Base-by-base conservation (phyloP, 2,329 filamentous ascomycete genomes). In the Hirsutella thompsonii region DNA sequence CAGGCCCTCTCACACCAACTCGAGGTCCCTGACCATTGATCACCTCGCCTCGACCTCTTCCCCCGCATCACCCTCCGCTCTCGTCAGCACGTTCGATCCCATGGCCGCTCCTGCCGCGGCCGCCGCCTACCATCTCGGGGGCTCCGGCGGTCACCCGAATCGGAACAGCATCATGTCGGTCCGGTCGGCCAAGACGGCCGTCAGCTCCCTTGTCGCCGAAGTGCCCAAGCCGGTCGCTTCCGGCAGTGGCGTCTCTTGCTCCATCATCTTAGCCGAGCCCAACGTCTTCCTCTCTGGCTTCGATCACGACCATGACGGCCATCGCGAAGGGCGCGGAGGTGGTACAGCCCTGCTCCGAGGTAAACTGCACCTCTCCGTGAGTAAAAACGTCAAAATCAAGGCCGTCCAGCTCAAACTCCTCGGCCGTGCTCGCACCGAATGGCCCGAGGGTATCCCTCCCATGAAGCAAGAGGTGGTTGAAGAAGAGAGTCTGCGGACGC, bases 381-480 rank as follows among this genome's bases (percentile, higher is more conserved):
- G 83, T 36, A 96, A 96, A 57, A 83, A 85, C 48, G 79, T 88
- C 37, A 98, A 98, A 63, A 80, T 98, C 49, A 95, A 94, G 66
- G 82, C 86, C 4, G 76, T 98, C 20, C 88, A 83, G 5, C 69
- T 98, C 40, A 90, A 85, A 52, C 84, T 98, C 50, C 76, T 81
- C 33, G 92, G 90, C 23, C 82, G 79, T 55, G 86, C 88, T 3
- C 76, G 83, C 47, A 96, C 92, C 1, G 88, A 94, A 55, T 98
- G 92, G 92, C 90, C 92, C 14, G 92, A 96, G 66, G 87, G 88
- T 39, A 92, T 96, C 23, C 90, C 92, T 3, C 88, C 89, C 0
- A 73, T 81, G 43, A 94, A 94, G 59, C 73, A 81, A 1, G 84
- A 94, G 33, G 79, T 86, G 40, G 82, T 78, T 52, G 88, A 96